Percentiles rank a stretch among this genome's conserved stretches.
phyloP scores from a whole-genome alignment of 257 asterid species.

The Solanum ossicruentum region DNA sequence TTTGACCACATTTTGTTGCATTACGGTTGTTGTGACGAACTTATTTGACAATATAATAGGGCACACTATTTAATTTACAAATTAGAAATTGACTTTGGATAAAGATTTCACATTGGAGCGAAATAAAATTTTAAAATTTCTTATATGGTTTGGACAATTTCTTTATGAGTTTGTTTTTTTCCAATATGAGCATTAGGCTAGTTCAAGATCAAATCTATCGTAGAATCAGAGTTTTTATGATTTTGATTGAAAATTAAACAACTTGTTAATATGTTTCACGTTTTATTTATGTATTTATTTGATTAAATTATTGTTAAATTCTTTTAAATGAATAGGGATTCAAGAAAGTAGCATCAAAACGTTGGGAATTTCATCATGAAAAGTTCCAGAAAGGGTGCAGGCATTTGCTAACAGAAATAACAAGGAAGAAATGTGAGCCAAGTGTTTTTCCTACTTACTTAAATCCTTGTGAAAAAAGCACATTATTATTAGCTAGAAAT shows the following conservation, averaged over 20 bases:
- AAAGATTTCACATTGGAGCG: no score
- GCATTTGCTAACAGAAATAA: conserved; percentile 32
- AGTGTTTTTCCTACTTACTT: conserved; percentile 39
- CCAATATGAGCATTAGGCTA: no score
- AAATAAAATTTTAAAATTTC: no score
- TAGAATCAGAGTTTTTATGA: no score
- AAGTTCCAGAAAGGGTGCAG: conserved; percentile 37
- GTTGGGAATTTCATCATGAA: conserved; percentile 59
- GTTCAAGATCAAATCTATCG: background rate
- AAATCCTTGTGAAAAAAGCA: conserved; percentile 12
- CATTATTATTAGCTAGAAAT: background rate
- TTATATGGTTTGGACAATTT: no score
- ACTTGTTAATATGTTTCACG: no score
- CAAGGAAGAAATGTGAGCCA: conserved; percentile 38
- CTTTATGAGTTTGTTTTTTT: no score
- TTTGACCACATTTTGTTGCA: background rate
- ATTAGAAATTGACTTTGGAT: no score
- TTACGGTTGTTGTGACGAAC: background rate
- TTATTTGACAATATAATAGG: background rate
- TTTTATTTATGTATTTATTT: no score
- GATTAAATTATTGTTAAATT: background rate
- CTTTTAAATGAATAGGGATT: conserved; percentile 18
- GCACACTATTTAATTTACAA: background rate
- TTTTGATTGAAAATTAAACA: background rate
- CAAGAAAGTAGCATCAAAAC: conserved; percentile 44